Percentiles rank a stretch among this genome's conserved stretches.
phyloP scores from a whole-genome alignment of 352 stramenopile species.

The Thalassiosira exigua region DNA sequence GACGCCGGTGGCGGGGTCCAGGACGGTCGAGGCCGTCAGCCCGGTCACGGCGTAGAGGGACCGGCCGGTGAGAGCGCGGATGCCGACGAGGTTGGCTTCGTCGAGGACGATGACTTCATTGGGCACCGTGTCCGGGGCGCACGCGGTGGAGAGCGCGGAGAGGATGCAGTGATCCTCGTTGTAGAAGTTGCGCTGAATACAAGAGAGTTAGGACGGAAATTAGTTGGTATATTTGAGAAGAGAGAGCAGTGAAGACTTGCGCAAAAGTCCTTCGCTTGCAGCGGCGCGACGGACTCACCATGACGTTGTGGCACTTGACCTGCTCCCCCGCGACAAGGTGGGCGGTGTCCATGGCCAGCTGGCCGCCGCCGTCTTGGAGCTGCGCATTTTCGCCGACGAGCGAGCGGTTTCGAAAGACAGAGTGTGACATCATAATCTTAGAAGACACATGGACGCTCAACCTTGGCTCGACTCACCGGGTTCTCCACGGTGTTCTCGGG shows the following conservation, averaged over 20 bases:
- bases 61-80: slow-evolving; percentile 1
- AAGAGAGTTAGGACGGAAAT: too few relatives aligned
- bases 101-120: slow-evolving; percentile 12
- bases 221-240: too few relatives aligned
- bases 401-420: too few relatives aligned
- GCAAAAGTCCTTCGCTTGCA: too few relatives aligned
- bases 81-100: neutral
- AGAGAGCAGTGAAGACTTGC: too few relatives aligned
- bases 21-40: neutral
- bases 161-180: slow-evolving; percentile 31
- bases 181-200: slow-evolving; percentile 4
- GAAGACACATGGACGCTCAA: neutral
- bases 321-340: neutral
- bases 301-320: slow-evolving; percentile 22
- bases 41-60: slow-evolving; percentile 25
- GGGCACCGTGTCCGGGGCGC: neutral
- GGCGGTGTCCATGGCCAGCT: slow-evolving; percentile 11
- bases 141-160: neutral
- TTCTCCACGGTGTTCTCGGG: slow-evolving; percentile 55
- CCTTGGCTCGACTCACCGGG: slow-evolving; percentile 27
- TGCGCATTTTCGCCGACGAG: too few relatives aligned
- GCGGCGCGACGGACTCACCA: too few relatives aligned
- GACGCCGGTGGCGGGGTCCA: neutral
- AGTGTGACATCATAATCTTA: too few relatives aligned
- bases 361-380: slow-evolving; percentile 23